Evolutionary conservation across 768 basidiomycete genomes (phyloP).

Genomic region (Leccinum boreale): DNA sequence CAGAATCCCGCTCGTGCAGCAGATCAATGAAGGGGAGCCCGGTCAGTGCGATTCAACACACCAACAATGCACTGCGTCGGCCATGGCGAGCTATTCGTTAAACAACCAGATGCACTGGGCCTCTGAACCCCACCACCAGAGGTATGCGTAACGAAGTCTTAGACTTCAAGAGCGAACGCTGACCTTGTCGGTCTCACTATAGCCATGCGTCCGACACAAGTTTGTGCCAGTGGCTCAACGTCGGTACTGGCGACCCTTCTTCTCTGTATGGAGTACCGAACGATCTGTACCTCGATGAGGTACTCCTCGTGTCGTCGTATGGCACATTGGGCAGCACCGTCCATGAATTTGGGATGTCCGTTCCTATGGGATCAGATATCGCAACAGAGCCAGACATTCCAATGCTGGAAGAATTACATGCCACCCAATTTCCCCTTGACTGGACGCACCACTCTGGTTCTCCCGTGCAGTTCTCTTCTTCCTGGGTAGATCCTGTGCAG

Average conservation of each 20-base stretch:
- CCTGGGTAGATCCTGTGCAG: conserved; percentile 5
- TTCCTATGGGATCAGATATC: neutral
- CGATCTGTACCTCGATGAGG: neutral
- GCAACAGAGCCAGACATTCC: conserved; percentile 3
- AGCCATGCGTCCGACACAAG: conserved; percentile 1
- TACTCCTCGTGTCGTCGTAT: neutral
- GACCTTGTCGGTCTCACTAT: neutral
- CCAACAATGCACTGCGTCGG: conserved; percentile 3
- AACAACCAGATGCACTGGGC: neutral
- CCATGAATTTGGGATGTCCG: neutral
- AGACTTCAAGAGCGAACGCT: neutral
- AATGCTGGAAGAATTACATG: neutral
- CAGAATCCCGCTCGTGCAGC: neutral
- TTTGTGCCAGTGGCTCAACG: conserved; percentile 1
- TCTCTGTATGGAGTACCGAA: neutral
- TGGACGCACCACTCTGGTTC: neutral
- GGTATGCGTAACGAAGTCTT: conserved; percentile 8
- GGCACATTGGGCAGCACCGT: neutral
- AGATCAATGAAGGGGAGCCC: neutral
- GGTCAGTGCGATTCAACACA: neutral
- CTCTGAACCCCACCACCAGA: neutral
- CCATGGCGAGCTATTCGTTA: neutral
- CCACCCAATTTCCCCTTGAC: neutral
- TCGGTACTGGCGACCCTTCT: neutral
- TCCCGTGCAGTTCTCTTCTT: neutral